These are phyloP conservation scores for Talaromyces sp. DNA, from an alignment of 2,329 filamentous ascomycete species.

Conservation along the genomic window DNA sequence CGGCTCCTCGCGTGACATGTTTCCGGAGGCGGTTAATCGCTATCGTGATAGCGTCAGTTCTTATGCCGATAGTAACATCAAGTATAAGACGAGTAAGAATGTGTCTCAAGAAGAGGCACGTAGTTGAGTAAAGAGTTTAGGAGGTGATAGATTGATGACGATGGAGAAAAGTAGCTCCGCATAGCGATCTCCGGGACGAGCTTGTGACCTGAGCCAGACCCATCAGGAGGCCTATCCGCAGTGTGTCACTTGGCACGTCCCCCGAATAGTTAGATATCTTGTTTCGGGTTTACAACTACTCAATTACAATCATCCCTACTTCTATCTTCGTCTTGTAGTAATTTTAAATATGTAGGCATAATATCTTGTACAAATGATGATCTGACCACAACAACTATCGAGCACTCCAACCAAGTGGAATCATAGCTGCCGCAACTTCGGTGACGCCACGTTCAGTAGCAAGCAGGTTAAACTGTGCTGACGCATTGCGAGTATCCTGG, in stretches of 20 bases:
- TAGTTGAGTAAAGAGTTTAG: neutral
- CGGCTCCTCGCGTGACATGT: constrained; percentile 47
- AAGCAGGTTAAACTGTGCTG: constrained; percentile 88
- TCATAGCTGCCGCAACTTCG: constrained; percentile 80
- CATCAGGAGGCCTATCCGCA: neutral
- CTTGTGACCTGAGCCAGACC: constrained; percentile 1
- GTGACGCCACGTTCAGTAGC: constrained; percentile 88
- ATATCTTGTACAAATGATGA: neutral
- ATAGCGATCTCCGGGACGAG: neutral
- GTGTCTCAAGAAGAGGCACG: neutral
- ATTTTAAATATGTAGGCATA: neutral
- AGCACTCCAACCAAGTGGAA: constrained; percentile 78
- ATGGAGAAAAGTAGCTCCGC: constrained; percentile 1
- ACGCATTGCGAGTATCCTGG: constrained; percentile 88
- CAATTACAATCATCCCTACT: neutral
- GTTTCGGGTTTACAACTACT: neutral
- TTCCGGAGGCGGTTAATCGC: constrained; percentile 6
- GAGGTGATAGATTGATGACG: neutral
- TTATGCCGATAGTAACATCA: neutral
- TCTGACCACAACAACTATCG: constrained; percentile 3
- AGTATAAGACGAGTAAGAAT: neutral
- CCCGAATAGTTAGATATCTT: neutral
- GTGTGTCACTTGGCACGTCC: neutral
- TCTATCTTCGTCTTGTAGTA: neutral
- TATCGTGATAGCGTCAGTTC: neutral